These are phyloP conservation scores for Penicillium ucsense DNA, from an alignment of 495 filamentous ascomycete species.

Conservation along the genomic window DNA sequence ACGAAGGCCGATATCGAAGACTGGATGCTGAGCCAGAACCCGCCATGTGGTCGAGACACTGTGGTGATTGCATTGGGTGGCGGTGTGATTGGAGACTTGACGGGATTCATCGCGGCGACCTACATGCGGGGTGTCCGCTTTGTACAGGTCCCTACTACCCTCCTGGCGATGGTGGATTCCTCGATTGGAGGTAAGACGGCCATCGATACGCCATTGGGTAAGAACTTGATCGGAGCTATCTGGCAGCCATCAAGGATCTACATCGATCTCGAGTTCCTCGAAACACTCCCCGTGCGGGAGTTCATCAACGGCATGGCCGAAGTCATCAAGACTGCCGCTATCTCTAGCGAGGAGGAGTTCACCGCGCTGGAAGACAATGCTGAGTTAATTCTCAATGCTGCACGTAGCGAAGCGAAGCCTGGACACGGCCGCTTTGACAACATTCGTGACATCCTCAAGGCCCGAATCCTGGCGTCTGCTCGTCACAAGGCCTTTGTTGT, in stretches of 20 bases:
- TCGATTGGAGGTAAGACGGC: constrained; percentile 98
- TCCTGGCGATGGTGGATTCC: constrained; percentile 96
- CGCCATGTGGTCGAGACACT: constrained; percentile 80
- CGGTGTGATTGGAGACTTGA: constrained; percentile 95
- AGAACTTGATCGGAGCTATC: constrained; percentile 93
- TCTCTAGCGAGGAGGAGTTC: constrained; percentile 87
- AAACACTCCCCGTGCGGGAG: constrained; percentile 82
- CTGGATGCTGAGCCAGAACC: constrained; percentile 79
- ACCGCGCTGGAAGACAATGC: constrained; percentile 75
- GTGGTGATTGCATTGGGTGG: constrained; percentile 94
- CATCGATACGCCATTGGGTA: constrained; percentile 92
- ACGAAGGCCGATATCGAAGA: constrained; percentile 95
- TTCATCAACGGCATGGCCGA: constrained; percentile 99
- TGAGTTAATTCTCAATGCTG: constrained; percentile 58
- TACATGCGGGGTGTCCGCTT: constrained; percentile 97
- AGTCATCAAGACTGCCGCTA: constrained; percentile 96
- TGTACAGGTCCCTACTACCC: constrained; percentile 90
- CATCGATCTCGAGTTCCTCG: constrained; percentile 87
- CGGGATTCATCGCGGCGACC: constrained; percentile 91
- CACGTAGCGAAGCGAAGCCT: constrained; percentile 46
- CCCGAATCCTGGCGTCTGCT: constrained; percentile 79
- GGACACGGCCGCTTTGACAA: constrained; percentile 50
- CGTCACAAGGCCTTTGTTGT: constrained; percentile 90
- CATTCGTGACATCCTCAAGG: constrained; percentile 70
- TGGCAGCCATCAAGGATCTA: constrained; percentile 93